Base-by-base conservation (phyloP, 2,329 filamentous ascomycete genomes). In the Catunica adiposa region DNA sequence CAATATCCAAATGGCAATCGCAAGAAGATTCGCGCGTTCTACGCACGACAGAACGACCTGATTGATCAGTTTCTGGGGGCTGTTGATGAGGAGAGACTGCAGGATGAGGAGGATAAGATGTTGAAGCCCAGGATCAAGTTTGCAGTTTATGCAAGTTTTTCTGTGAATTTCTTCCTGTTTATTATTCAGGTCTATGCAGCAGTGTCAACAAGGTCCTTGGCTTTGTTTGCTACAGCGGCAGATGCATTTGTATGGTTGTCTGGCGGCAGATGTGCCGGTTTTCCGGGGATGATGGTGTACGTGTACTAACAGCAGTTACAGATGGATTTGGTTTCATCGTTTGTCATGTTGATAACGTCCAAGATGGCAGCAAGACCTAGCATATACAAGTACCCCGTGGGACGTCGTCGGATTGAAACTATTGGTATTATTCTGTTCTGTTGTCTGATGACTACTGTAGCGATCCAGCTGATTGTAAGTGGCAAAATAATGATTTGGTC, bases 371-470 rank as follows among this genome's bases (percentile, higher is more conserved):
- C 71, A 22, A 70, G 75, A 56, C 76, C 79, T 42, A 80, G 78
- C 62, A 68, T 79, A 5, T 78, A 79, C 66, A 79, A 79, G 63
- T 82, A 78, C 61, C 79, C 79, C 17, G 78, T 82, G 25, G 79
- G 77, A 44, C 74, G 79, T 6, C 80, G 73, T 3, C 72, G 79
- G 56, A 76, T 82, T 55, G 79, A 83, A 66, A 81, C 79, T 1
- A 72, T 82, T 57, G 79, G 78, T 26, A 78, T 83, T 59, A 79
- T 83, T 61, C 73, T 83, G 48, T 83, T 83, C 65, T 81, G 78
- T 60, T 77, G 79, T 46, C 68, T 83, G 58, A 82, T 83, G 78
- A 81, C 79, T 1, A 82, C 79, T 0, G 79, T 82, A 2, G 78
- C 80, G 51, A 77, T 82, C 26, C 75, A 82, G 62, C 68, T 83